Evolutionary conservation across 2,329 filamentous ascomycete species (phyloP).

Genomic region (Purpureocillium takamizusanense): DNA sequence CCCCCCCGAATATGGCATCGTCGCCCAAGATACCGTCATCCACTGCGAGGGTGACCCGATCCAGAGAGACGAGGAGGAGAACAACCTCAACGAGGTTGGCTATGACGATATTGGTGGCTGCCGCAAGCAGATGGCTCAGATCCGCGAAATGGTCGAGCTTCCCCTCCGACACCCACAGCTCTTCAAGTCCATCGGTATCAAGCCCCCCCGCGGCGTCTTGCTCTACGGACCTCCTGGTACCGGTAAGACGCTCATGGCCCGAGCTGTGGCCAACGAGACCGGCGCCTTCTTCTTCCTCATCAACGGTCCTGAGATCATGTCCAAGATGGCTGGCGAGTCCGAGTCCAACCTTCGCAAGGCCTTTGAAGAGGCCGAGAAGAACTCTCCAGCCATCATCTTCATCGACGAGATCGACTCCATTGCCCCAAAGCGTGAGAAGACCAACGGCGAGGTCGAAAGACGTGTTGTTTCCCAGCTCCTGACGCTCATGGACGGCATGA

Average conservation of each 20-base stretch:
- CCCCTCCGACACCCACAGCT: constrained; percentile 94
- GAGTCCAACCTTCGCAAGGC: constrained; percentile 97
- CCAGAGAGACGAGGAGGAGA: constrained; percentile 97
- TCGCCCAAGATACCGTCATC: constrained; percentile 96
- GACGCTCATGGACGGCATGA: constrained; percentile 99
- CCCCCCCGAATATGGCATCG: constrained; percentile 95
- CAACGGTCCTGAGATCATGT: constrained; percentile 99
- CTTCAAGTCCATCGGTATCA: constrained; percentile 99
- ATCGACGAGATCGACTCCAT: constrained; percentile 99
- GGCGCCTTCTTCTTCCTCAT: constrained; percentile 99
- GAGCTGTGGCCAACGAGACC: constrained; percentile 97
- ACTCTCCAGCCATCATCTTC: constrained; percentile 98
- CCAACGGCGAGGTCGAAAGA: constrained; percentile 96
- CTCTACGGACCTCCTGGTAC: constrained; percentile 96
- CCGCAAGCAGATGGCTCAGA: constrained; percentile 99
- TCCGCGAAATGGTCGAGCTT: constrained; percentile 95
- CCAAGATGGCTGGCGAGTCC: constrained; percentile 99
- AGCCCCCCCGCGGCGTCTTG: constrained; percentile 95
- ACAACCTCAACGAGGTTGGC: constrained; percentile 96
- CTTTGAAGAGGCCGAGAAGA: constrained; percentile 99
- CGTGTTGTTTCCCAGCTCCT: constrained; percentile 93
- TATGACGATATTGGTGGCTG: constrained; percentile 99
- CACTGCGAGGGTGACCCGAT: constrained; percentile 86
- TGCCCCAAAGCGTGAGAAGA: constrained; percentile 99
- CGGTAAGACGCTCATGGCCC: constrained; percentile 98